Evolutionary conservation across 2,329 filamentous ascomycete species (phyloP), one percentile per base, ranked within the genome.

Genomic region (Xylaria polymorpha): DNA sequence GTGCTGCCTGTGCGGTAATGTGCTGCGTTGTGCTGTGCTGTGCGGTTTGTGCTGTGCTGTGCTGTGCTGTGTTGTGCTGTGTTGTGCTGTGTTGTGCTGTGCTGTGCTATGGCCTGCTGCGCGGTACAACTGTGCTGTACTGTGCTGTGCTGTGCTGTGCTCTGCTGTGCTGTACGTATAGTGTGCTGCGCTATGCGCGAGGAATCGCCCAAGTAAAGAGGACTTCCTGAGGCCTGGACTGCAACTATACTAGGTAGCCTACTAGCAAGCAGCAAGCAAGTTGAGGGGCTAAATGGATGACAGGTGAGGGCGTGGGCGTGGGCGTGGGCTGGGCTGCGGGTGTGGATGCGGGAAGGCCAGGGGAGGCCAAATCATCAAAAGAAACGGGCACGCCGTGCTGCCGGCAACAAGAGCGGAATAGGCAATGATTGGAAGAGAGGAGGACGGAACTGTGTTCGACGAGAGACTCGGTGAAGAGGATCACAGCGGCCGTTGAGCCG

Each of bases 381-480:
- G 67, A 73, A 73, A 73, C 68, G 69, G 58, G 66, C 67, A 71
- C 69, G 70, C 66, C 63, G 71, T 75, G 70, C 73, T 72, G 73
- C 73, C 73, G 74, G 71, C 69, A 71, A 71, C 67, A 67, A 72
- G 68, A 66, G 69, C 50, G 71, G 73, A 64, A 74, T 62, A 60
- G 67, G 64, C 69, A 72, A 66, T 78, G 76, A 78, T 78, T 78
- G 75, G 76, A 77, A 77, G 72, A 67, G 57, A 62, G 64, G 53
- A 66, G 66, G 63, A 70, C 68, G 72, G 71, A 66, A 74, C 62
- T 73, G 50, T 73, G 69, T 60, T 68, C 58, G 67, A 70, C 69
- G 70, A 72, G 70, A 73, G 73, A 77, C 76, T 78, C 76, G 76
- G 76, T 78, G 76, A 78, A 71, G 74, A 78, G 73, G 67, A 75